A percentile compares a stretch with the other conserved stretches of the same genome.
These are phyloP conservation scores for Coemansia sp. DNA, from an alignment of 192 early-diverging fungal species.

Conservation along the genomic window DNA sequence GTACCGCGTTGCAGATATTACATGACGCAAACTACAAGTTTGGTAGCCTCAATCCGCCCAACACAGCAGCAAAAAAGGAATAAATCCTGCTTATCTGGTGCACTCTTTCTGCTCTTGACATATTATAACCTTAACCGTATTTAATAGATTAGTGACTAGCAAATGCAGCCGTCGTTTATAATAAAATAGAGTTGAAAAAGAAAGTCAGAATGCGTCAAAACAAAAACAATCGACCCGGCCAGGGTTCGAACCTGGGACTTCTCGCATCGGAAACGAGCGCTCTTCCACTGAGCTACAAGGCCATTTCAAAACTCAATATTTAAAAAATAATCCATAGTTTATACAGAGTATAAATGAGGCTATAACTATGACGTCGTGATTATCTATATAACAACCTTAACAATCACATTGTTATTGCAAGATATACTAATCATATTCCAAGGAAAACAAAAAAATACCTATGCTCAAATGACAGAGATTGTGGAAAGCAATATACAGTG, in stretches of 20 bases:
- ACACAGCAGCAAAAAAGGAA: neutral
- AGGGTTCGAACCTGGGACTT: slow-evolving; percentile 54
- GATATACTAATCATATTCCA: no score
- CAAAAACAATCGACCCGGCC: slow-evolving; percentile 23
- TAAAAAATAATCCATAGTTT: neutral
- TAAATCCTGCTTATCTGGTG: neutral
- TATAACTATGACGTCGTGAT: no score
- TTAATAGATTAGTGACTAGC: neutral
- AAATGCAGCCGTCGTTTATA: neutral
- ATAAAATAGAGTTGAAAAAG: slow-evolving; percentile 7
- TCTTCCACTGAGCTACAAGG: slow-evolving; percentile 46
- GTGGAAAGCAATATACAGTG: no score
- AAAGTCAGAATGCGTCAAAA: no score
- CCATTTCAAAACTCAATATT: neutral
- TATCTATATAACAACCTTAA: no score
- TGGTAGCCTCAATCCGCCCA: slow-evolving; percentile 14
- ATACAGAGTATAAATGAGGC: no score
- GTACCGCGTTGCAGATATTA: slow-evolving; percentile 41
- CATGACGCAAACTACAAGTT: slow-evolving; percentile 52
- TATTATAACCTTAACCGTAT: no score
- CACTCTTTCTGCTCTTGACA: no score
- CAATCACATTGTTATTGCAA: no score
- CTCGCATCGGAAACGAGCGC: slow-evolving; percentile 46
- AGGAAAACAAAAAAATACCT: no score
- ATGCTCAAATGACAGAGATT: no score